These are phyloP conservation scores for Decorospora gaudefroyi DNA, from an alignment of 2,329 filamentous ascomycete species.

Conservation along the genomic window DNA sequence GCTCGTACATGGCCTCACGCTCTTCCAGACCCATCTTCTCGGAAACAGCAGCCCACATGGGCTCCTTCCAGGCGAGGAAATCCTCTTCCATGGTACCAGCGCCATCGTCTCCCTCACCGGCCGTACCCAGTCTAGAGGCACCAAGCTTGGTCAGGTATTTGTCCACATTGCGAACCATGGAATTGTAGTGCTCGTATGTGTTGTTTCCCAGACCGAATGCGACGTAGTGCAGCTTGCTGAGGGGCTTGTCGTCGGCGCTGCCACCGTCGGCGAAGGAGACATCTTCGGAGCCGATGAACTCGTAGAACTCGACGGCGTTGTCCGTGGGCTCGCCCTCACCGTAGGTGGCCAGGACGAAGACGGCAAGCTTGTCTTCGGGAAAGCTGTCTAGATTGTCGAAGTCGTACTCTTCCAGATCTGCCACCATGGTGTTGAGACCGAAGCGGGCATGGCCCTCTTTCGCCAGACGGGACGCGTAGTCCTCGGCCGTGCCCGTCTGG, in stretches of 20 bases:
- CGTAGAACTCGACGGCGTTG: conserved; percentile 98
- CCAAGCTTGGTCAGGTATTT: conserved; percentile 80
- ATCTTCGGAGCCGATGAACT: conserved; percentile 86
- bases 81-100: conserved; percentile 99
- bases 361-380: conserved; percentile 84
- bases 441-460: conserved; percentile 98
- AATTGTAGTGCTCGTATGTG: conserved; percentile 99
- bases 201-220: conserved; percentile 97
- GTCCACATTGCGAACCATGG: conserved; percentile 92
- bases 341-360: conserved; percentile 97
- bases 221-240: conserved; percentile 87
- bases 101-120: conserved; percentile 95
- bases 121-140: conserved; percentile 79
- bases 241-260: conserved; percentile 66
- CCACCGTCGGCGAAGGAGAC: conserved; percentile 75
- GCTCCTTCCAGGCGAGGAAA: conserved; percentile 98
- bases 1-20: conserved; percentile 94
- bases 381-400: conserved; percentile 90
- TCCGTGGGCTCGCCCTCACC: conserved; percentile 98
- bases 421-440: conserved; percentile 96
- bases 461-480: conserved; percentile 92
- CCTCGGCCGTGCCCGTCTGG: conserved; percentile 96
- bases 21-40: conserved; percentile 88
- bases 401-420: conserved; percentile 96
- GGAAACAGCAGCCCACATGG: conserved; percentile 90